phyloP scores from a whole-genome alignment of 2,329 filamentous ascomycete species.

The Penicillium carneum region DNA sequence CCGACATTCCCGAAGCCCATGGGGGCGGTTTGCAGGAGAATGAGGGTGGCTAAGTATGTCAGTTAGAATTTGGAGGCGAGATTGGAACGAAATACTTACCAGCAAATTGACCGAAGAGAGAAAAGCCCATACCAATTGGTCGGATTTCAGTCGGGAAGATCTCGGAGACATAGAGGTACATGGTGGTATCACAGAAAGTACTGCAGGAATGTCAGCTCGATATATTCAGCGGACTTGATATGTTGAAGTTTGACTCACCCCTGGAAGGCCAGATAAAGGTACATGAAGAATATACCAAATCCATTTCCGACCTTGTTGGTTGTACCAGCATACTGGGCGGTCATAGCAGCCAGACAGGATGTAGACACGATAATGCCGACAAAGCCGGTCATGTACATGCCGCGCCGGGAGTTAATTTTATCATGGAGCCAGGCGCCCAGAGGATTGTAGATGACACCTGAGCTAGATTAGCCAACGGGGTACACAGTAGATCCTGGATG shows the following conservation, averaged over 20 bases:
- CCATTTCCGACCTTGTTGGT: constrained; percentile 51
- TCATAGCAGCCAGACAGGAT: constrained; percentile 51
- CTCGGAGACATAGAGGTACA: constrained; percentile 57
- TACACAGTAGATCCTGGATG: not conserved
- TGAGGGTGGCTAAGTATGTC: constrained; percentile 51
- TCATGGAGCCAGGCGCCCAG: constrained; percentile 49
- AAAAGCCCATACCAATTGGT: constrained; percentile 61
- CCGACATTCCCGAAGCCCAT: constrained; percentile 55
- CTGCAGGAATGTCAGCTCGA: constrained; percentile 35
- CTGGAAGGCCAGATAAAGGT: constrained; percentile 59
- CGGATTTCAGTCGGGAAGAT: constrained; percentile 61
- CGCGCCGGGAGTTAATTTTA: constrained; percentile 48
- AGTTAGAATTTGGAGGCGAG: not conserved
- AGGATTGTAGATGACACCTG: constrained; percentile 52
- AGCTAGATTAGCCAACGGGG: constrained; percentile 20
- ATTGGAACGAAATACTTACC: constrained; percentile 29
- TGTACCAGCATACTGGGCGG: constrained; percentile 49
- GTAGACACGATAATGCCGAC: constrained; percentile 52
- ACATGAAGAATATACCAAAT: constrained; percentile 53
- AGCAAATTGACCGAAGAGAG: constrained; percentile 60
- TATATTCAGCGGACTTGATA: not conserved
- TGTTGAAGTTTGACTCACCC: constrained; percentile 40
- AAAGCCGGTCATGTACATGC: constrained; percentile 55
- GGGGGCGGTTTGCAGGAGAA: constrained; percentile 58
- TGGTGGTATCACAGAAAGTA: constrained; percentile 57